Evolutionary conservation across 306 rosid species (phyloP).

Genomic region (Rosa multiflora): DNA sequence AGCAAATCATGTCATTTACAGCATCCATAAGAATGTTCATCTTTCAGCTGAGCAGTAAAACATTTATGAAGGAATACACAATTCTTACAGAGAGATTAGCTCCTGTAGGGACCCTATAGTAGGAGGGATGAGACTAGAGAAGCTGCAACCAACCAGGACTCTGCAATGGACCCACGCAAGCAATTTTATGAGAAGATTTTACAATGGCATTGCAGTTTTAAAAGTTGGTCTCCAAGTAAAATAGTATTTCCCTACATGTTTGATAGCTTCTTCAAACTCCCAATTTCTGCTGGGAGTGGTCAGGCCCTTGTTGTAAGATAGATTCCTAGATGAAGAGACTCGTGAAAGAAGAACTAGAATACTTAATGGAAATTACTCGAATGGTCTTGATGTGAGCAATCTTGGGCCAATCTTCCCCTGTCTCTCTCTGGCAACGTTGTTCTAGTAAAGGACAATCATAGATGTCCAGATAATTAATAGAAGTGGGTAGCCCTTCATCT

Average conservation of each 20-base stretch:
- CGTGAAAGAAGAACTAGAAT: conserved; percentile 21
- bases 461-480: neutral
- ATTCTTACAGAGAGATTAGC: conserved; percentile 20
- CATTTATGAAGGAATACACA: conserved; percentile 44
- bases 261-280: conserved; percentile 48
- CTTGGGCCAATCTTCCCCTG: conserved; percentile 35
- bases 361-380: neutral
- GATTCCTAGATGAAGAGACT: conserved; percentile 46
- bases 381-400: conserved; percentile 22
- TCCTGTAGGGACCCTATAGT: conserved; percentile 52
- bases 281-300: conserved; percentile 48
- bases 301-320: conserved; percentile 51
- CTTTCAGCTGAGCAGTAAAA: neutral
- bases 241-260: conserved; percentile 40
- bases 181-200: neutral
- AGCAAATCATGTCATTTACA: neutral
- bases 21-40: neutral
- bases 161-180: conserved; percentile 35
- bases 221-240: neutral
- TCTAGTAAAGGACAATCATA: neutral
- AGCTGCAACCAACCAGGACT: conserved; percentile 56
- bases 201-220: neutral
- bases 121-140: conserved; percentile 39
- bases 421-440: neutral
- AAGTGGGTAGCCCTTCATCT: neutral